phyloP scores from a whole-genome alignment of 2,329 filamentous ascomycete species.

The Hymenoscyphus infarciens region DNA sequence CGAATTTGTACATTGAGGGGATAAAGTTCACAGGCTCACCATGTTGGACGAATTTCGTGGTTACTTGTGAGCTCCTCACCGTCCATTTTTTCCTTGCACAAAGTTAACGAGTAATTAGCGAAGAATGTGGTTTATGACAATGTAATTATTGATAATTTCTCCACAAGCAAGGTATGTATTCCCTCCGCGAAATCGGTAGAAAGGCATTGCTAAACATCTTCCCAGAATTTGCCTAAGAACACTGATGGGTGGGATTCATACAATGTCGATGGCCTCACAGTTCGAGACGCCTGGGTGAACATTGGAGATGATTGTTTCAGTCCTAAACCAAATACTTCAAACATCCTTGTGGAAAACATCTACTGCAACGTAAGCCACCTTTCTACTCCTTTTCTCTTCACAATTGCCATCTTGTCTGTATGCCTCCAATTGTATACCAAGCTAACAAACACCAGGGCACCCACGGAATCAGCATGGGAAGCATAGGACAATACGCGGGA shows the following conservation, averaged over 20 bases:
- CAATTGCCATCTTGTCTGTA: too few relatives aligned
- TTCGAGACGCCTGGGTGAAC: conserved; percentile 49
- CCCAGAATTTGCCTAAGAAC: conserved; percentile 51
- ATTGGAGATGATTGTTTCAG: conserved; percentile 61
- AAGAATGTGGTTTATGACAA: conserved; percentile 52
- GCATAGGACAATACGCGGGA: conserved; percentile 54
- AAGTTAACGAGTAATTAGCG: conserved; percentile 23
- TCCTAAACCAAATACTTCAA: conserved; percentile 56
- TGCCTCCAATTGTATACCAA: too few relatives aligned
- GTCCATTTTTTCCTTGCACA: background rate
- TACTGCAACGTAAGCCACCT: conserved; percentile 48
- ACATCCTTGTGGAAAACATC: conserved; percentile 56
- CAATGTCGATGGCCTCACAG: conserved; percentile 51
- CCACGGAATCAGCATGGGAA: conserved; percentile 55
- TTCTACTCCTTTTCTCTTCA: background rate
- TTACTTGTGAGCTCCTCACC: conserved; percentile 42
- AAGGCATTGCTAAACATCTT: background rate
- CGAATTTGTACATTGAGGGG: conserved; percentile 53
- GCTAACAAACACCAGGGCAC: conserved; percentile 38
- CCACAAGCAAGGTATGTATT: conserved; percentile 37
- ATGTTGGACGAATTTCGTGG: conserved; percentile 62
- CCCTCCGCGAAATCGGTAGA: conserved; percentile 33
- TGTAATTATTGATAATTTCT: conserved; percentile 51
- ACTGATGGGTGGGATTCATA: conserved; percentile 61
- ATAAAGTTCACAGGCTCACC: conserved; percentile 59